Evolutionary conservation across 2,329 filamentous ascomycete genomes (phyloP).

Genomic region (Cercospora janseana): DNA sequence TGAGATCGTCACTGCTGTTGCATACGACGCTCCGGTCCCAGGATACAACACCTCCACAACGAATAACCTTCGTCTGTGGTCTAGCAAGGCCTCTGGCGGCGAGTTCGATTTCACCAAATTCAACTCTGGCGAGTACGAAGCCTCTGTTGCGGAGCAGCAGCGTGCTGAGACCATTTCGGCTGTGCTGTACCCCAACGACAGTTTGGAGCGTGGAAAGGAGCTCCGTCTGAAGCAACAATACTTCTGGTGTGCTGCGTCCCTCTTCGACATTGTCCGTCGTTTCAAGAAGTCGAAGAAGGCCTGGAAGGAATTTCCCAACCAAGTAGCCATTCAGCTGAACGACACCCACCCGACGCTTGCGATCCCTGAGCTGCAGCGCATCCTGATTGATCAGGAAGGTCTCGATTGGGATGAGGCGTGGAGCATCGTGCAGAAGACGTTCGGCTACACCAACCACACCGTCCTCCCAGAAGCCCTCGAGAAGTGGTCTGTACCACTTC

Average conservation of each 20-base stretch:
- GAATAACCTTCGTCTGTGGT: constrained; percentile 97
- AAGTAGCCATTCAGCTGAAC: constrained; percentile 96
- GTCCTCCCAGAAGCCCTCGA: constrained; percentile 94
- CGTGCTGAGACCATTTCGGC: constrained; percentile 98
- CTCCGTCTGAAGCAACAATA: constrained; percentile 98
- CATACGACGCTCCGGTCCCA: constrained; percentile 84
- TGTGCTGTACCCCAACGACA: constrained; percentile 96
- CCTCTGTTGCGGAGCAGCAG: constrained; percentile 96
- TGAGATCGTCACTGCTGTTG: constrained; percentile 86
- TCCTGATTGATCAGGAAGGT: constrained; percentile 83
- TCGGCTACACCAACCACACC: constrained; percentile 98
- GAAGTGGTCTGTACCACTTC: constrained; percentile 93
- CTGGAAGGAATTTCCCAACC: constrained; percentile 90
- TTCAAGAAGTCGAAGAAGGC: constrained; percentile 95
- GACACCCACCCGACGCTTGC: constrained; percentile 96
- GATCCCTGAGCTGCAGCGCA: constrained; percentile 92
- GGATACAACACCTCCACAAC: constrained; percentile 86
- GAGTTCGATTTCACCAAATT: constrained; percentile 99
- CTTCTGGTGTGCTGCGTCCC: constrained; percentile 97
- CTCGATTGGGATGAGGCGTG: constrained; percentile 93
- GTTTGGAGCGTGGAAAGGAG: constrained; percentile 93
- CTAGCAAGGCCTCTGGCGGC: constrained; percentile 91
- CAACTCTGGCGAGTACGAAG: constrained; percentile 97
- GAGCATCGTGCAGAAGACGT: constrained; percentile 65
- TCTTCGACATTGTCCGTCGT: constrained; percentile 91